Evolutionary conservation across 306 rosid genomes (phyloP).

Genomic region (Quercus mongolica): DNA sequence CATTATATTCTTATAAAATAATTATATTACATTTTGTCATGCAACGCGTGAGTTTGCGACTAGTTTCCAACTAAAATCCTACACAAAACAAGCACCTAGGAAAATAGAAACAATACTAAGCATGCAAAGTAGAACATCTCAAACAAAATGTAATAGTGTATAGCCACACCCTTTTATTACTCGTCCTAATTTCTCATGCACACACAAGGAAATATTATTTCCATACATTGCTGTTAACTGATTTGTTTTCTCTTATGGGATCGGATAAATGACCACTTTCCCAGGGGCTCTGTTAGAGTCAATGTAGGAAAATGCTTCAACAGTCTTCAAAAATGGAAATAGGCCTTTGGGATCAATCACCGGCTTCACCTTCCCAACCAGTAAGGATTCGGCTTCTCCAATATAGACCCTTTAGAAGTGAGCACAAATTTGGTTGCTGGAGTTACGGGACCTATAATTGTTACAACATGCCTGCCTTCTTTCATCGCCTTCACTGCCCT

Average conservation of each 20-base stretch:
- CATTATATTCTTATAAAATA: too few relatives aligned
- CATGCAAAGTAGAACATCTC: too few relatives aligned
- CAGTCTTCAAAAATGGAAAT: conserved; percentile 46
- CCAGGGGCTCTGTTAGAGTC: conserved; percentile 54
- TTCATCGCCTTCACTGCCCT: conserved; percentile 50
- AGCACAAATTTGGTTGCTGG: conserved; percentile 26
- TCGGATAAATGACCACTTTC: conserved; percentile 55
- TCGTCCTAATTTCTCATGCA: neutral
- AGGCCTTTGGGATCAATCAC: conserved; percentile 58
- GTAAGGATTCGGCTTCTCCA: conserved; percentile 56
- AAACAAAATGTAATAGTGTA: too few relatives aligned
- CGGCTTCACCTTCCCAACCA: conserved; percentile 65
- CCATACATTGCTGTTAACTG: too few relatives aligned
- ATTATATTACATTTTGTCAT: too few relatives aligned
- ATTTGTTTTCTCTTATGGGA: conserved; percentile 30
- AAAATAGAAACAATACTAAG: too few relatives aligned
- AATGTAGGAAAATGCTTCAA: conserved; percentile 53
- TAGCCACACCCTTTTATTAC: neutral
- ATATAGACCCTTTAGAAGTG: conserved; percentile 35
- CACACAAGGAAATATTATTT: neutral
- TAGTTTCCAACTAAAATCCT: too few relatives aligned
- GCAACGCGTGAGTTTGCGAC: too few relatives aligned
- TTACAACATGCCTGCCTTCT: conserved; percentile 58
- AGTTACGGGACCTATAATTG: conserved; percentile 33
- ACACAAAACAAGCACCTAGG: too few relatives aligned